A percentile compares a stretch with the other conserved stretches of the same genome.
Conservation (phyloP, 1,284 basidiomycete species). For the Blastosporella zonata region DNA sequence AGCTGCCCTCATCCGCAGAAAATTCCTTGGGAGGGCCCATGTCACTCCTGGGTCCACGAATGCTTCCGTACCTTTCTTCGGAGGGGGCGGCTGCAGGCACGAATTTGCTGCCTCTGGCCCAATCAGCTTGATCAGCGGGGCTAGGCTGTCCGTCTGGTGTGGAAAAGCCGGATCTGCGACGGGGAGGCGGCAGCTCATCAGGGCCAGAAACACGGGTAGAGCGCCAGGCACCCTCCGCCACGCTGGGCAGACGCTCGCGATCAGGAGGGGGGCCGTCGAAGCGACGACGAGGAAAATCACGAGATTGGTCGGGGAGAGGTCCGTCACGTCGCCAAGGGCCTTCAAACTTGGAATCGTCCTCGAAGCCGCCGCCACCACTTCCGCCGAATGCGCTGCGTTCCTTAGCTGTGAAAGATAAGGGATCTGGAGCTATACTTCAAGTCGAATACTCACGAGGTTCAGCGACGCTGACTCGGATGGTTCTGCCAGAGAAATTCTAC, state of each 20-base stretch:
- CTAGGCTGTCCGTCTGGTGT: constrained; percentile 47
- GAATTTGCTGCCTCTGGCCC: constrained; percentile 72
- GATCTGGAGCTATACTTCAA: constrained; percentile 9
- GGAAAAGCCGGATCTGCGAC: constrained; percentile 56
- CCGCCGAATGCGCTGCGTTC: constrained; percentile 59
- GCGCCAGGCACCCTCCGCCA: constrained; percentile 69
- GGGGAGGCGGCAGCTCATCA: constrained; percentile 48
- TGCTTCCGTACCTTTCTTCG: constrained; percentile 49
- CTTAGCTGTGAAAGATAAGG: constrained; percentile 51
- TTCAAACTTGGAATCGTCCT: constrained; percentile 74
- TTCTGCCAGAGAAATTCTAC: constrained; percentile 74
- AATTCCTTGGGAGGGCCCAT: constrained; percentile 47
- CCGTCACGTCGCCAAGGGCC: constrained; percentile 86
- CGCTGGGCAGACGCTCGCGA: constrained; percentile 36
- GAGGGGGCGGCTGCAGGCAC: constrained; percentile 46
- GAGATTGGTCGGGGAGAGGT: constrained; percentile 70
- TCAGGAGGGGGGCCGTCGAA: constrained; percentile 54
- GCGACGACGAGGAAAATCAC: constrained; percentile 61
- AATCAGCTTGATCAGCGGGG: constrained; percentile 76
- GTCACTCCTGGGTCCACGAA: constrained; percentile 46
- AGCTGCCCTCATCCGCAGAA: constrained; percentile 53
- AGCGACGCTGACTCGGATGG: constrained; percentile 89
- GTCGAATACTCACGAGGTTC: constrained; percentile 78
- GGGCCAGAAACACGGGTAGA: constrained; percentile 44
- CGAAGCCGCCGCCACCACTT: constrained; percentile 40